Conservation (phyloP, 352 stramenopile species). For the Phytopythium cucurbitacearum region DNA sequence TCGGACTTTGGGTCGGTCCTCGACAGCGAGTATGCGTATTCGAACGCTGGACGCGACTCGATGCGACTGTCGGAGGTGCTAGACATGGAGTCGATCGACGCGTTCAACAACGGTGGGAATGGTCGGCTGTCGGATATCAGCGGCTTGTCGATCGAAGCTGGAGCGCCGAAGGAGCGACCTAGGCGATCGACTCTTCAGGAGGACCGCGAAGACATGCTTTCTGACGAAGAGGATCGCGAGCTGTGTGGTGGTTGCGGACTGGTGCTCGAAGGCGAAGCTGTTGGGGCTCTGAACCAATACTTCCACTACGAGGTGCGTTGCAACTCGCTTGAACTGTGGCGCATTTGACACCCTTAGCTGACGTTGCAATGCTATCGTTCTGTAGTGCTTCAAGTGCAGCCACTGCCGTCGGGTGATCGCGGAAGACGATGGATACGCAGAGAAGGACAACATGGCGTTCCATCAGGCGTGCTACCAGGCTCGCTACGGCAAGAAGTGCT, state of each 20-base stretch:
- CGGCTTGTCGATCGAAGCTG: conserved; percentile 41
- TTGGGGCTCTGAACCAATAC: conserved; percentile 77
- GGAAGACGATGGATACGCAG: conserved; percentile 77
- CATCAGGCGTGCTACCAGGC: conserved; percentile 77
- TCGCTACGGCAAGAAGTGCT: conserved; percentile 78
- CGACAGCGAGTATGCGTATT: conserved; percentile 53
- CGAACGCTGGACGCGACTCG: conserved; percentile 58
- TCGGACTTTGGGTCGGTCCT: conserved; percentile 63
- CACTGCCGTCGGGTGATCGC: conserved; percentile 67
- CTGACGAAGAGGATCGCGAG: conserved; percentile 69
- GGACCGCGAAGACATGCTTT: conserved; percentile 41
- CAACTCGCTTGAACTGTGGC: background rate
- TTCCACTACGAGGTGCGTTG: conserved; percentile 71
- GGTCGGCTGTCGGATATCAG: conserved; percentile 57
- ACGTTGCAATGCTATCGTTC: background rate
- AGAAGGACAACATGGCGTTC: conserved; percentile 79
- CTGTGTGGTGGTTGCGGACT: conserved; percentile 62
- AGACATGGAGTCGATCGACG: conserved; percentile 59
- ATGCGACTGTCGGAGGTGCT: conserved; percentile 76
- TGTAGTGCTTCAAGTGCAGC: conserved; percentile 79
- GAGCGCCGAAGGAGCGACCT: conserved; percentile 14
- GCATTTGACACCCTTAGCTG: background rate
- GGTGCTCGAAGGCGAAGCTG: conserved; percentile 73
- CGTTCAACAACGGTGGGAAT: conserved; percentile 27
- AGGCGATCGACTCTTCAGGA: conserved; percentile 10